phyloP scores from a whole-genome alignment of 768 basidiomycete species.

The Mycena indigotica region DNA sequence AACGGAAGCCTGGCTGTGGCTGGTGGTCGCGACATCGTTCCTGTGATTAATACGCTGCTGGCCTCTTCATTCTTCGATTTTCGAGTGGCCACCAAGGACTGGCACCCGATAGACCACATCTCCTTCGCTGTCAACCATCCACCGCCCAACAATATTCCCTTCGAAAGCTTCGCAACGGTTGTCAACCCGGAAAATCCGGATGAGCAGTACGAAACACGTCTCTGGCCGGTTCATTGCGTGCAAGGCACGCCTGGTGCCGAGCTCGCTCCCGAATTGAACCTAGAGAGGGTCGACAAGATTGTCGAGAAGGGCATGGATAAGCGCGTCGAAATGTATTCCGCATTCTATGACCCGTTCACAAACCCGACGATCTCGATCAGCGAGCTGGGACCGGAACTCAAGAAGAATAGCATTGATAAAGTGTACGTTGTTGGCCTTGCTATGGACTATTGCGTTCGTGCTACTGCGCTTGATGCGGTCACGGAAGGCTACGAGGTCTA shows the following conservation, averaged over 20 bases:
- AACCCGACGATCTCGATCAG: constrained; percentile 23
- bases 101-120: constrained; percentile 52
- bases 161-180: constrained; percentile 25
- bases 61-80: constrained; percentile 47
- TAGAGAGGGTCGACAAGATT: constrained; percentile 23
- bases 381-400: constrained; percentile 26
- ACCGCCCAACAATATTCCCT: constrained; percentile 24
- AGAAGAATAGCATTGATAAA: constrained; percentile 40
- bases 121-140: constrained; percentile 54
- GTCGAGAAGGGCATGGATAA: constrained; percentile 49
- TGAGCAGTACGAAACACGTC: constrained; percentile 42
- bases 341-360: constrained; percentile 54
- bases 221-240: constrained; percentile 77
- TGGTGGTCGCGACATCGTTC: constrained; percentile 52
- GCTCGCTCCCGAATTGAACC: constrained; percentile 48
- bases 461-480: constrained; percentile 46
- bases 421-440: constrained; percentile 63
- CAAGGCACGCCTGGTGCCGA: constrained; percentile 52
- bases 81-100: constrained; percentile 47
- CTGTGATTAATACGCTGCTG: constrained; percentile 49
- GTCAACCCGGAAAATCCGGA: constrained; percentile 39
- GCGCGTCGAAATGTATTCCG: constrained; percentile 67
- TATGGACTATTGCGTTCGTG: constrained; percentile 65
- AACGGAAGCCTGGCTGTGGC: constrained; percentile 62
- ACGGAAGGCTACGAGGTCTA: constrained; percentile 38